These are phyloP conservation scores for Phylloporus sp. DNA, from an alignment of 768 basidiomycete genomes.

Conservation along the genomic window DNA sequence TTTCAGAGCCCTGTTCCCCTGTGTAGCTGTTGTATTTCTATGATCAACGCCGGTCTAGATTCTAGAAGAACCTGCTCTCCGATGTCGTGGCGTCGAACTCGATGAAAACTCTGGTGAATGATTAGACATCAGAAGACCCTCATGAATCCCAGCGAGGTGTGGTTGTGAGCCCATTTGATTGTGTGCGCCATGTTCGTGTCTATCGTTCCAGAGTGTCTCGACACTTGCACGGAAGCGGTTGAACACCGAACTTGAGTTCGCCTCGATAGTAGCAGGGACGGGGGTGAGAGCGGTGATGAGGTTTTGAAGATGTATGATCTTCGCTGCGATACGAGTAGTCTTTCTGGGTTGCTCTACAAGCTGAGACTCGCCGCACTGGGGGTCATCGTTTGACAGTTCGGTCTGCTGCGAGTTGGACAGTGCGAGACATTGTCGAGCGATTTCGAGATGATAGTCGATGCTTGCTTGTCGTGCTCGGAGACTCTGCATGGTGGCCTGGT, in stretches of 20 bases:
- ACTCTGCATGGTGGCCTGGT: slow-evolving; percentile 1
- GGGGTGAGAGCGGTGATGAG: slow-evolving; percentile 18
- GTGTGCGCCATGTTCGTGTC: slow-evolving; percentile 1
- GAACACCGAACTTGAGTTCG: slow-evolving; percentile 10
- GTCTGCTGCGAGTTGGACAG: slow-evolving; percentile 1
- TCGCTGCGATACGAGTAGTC: slow-evolving; percentile 17
- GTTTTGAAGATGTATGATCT: slow-evolving; percentile 20
- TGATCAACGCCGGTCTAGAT: slow-evolving; percentile 7
- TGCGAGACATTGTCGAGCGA: slow-evolving; percentile 14
- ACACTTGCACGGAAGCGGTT: slow-evolving; percentile 19
- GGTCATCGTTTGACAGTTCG: not conserved
- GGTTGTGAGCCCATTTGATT: slow-evolving; percentile 3
- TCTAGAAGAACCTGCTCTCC: slow-evolving; percentile 17
- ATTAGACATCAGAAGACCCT: slow-evolving; percentile 2
- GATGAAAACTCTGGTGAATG: slow-evolving; percentile 9
- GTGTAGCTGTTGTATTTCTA: not conserved
- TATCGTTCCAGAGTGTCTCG: slow-evolving; percentile 19
- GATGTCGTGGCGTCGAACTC: slow-evolving; percentile 8
- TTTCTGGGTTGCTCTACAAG: slow-evolving; percentile 6
- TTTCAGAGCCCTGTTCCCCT: not conserved
- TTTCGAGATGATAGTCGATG: slow-evolving; percentile 20
- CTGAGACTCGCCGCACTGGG: not conserved
- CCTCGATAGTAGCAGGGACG: slow-evolving; percentile 20
- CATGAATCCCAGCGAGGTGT: slow-evolving; percentile 1
- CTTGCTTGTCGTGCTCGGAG: slow-evolving; percentile 14